Base-by-base conservation (phyloP, 305 asterid genomes). In the Fraxinus velutina region DNA sequence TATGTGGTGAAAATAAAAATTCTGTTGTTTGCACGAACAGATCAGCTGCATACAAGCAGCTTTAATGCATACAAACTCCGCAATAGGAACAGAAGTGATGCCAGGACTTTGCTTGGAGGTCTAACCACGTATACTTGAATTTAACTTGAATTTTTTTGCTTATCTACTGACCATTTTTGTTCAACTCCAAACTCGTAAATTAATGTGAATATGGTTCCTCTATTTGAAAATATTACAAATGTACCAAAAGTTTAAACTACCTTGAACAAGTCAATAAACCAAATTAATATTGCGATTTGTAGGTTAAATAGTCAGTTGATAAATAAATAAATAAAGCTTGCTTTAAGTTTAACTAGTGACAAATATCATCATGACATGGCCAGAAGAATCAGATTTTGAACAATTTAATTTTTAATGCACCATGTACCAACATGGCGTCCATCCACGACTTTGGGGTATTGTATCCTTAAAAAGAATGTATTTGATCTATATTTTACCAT, bases 141-240 rank as follows among this genome's bases (percentile, higher is more conserved):
- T 52, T n/a, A 47, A 13, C 19, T 47, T 47, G 17, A 55, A n/a
- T n/a, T 55, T 21, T 52, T 60, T 21, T 7, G 8, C 30, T 60
- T 2, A 64, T 24, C 73, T 64, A 64, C 3, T 10, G 5, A 64
- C 72, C 47, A 15, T 8, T 27, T 44, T 4, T 30, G 60, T 73
- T 71, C 70, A 60, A 60, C 79, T 80, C 22, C 83, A 17, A 36
- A 32, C 50, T 62, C 36, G 27, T 30, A 71, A 24, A 64, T 21
- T 12, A 37, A 55, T 57, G 39, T 21, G 27, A 42, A 8, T n/a
- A 34, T 37, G 52, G 30, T 84, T 80, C 64, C 37, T 22, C 66
- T n/a, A 71, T 39, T 17, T 24, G 44, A 24, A 47, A 60, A 52
- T 21, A 77, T 81, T 50, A 55, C 36, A 68, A 73, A 78, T 22